phyloP scores from a whole-genome alignment of 768 basidiomycete genomes.

The Lanmaoa rubissima region DNA sequence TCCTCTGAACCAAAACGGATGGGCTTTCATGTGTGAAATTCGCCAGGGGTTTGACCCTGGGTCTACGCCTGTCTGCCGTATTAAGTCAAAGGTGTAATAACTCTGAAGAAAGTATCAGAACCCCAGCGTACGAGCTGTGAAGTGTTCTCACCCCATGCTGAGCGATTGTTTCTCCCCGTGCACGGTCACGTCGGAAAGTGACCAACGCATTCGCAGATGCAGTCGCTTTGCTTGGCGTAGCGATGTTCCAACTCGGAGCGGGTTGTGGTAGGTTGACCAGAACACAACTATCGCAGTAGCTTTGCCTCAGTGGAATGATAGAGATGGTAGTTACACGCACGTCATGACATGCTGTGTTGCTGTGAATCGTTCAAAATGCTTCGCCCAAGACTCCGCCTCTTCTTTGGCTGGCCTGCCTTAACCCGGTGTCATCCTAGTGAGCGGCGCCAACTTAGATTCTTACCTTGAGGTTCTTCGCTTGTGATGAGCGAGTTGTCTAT shows the following conservation, averaged over 20 bases:
- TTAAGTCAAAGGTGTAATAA: slow-evolving; percentile 27
- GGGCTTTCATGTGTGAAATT: slow-evolving; percentile 25
- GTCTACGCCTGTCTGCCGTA: slow-evolving; percentile 14
- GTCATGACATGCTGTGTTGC: slow-evolving; percentile 26
- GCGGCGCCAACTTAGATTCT: not conserved
- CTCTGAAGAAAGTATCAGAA: slow-evolving; percentile 6
- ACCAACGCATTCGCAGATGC: slow-evolving; percentile 26
- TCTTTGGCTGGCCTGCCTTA: slow-evolving; percentile 16
- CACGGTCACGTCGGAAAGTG: slow-evolving; percentile 25
- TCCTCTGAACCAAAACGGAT: slow-evolving; percentile 30
- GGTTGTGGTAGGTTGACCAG: slow-evolving; percentile 30
- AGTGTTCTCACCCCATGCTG: slow-evolving; percentile 25
- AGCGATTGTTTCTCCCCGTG: slow-evolving; percentile 20
- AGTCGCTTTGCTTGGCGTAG: slow-evolving; percentile 17
- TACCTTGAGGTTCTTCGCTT: slow-evolving; percentile 20
- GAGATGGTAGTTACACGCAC: slow-evolving; percentile 6
- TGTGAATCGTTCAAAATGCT: slow-evolving; percentile 21
- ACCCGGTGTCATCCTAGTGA: slow-evolving; percentile 4
- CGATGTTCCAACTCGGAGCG: slow-evolving; percentile 18
- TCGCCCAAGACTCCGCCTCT: slow-evolving; percentile 23
- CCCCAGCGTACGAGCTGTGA: not conserved
- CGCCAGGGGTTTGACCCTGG: slow-evolving; percentile 25
- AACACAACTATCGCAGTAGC: slow-evolving; percentile 12
- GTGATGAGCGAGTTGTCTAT: slow-evolving; percentile 23
- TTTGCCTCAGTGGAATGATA: not conserved